Percentiles rank a stretch among this genome's conserved stretches.
Conservation (phyloP, 805 yeast genomes). For the Starmerella tilneyi region DNA sequence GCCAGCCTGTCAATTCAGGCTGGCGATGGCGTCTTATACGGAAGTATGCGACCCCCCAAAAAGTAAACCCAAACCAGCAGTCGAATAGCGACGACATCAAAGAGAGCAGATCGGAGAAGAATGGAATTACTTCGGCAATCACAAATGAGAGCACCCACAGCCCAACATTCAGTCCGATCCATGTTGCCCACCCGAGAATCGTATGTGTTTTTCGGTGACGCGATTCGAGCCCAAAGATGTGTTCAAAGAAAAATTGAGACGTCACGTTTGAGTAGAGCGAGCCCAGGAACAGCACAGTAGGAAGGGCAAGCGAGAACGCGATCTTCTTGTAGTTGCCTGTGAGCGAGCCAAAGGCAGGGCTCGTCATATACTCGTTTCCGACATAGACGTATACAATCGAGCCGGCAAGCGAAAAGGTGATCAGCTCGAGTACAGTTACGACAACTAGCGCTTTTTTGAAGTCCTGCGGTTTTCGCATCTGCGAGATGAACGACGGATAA, state of each 20-base stretch:
- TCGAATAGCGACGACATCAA: constrained; percentile 53
- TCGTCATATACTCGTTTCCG: constrained; percentile 43
- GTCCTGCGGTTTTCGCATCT: constrained; percentile 48
- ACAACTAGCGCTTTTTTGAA: constrained; percentile 47
- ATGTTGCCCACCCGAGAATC: constrained; percentile 42
- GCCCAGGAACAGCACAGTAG: constrained; percentile 45
- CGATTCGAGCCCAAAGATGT: constrained; percentile 37
- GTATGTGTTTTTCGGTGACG: constrained; percentile 42
- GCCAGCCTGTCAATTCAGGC: constrained; percentile 28
- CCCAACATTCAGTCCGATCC: constrained; percentile 38
- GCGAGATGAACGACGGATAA: constrained; percentile 51
- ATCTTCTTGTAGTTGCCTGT: constrained; percentile 40
- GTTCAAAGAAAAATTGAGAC: constrained; percentile 42
- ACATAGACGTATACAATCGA: constrained; percentile 49
- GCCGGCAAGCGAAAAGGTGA: constrained; percentile 47
- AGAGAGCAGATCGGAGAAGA: constrained; percentile 47
- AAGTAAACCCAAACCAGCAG: constrained; percentile 56
- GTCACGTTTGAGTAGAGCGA: constrained; percentile 46
- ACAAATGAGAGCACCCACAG: constrained; percentile 47
- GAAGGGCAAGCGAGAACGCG: constrained; percentile 52
- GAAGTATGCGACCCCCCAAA: constrained; percentile 49
- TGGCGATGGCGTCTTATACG: constrained; percentile 28
- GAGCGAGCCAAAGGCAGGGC: constrained; percentile 52
- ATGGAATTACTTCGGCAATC: constrained; percentile 58
- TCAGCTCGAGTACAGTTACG: constrained; percentile 43